These are phyloP conservation scores for Steccherinum ochraceum DNA, from an alignment of 768 basidiomycete species.

Conservation along the genomic window DNA sequence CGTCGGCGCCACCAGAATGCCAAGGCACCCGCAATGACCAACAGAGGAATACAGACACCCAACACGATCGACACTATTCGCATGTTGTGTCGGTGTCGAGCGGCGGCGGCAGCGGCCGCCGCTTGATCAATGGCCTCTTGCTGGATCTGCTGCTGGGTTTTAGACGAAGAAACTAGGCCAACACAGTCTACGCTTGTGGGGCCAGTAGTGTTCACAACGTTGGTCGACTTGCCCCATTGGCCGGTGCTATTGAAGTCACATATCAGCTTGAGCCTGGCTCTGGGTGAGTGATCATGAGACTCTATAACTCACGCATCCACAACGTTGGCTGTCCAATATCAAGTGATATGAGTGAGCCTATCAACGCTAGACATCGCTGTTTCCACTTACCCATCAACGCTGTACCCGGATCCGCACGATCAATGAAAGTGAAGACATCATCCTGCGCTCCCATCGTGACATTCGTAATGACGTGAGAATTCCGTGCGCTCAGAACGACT, in stretches of 20 bases:
- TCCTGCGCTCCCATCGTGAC: slow-evolving; percentile 31
- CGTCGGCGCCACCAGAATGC: slow-evolving; percentile 19
- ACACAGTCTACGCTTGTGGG: slow-evolving; percentile 27
- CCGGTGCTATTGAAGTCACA: slow-evolving; percentile 30
- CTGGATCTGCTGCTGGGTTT: slow-evolving; percentile 18
- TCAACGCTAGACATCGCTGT: no score
- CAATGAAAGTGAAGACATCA: slow-evolving; percentile 36
- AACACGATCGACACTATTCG: slow-evolving; percentile 28
- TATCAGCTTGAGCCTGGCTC: no score
- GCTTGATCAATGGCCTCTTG: slow-evolving; percentile 11
- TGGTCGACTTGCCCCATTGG: slow-evolving; percentile 25
- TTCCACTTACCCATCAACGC: slow-evolving; percentile 35
- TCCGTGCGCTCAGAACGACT: slow-evolving; percentile 31
- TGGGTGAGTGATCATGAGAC: no score
- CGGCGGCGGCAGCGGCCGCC: slow-evolving; percentile 11
- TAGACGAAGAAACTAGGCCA: slow-evolving; percentile 25
- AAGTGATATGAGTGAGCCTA: not conserved
- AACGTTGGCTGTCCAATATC: slow-evolving; percentile 7
- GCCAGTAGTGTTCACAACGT: slow-evolving; percentile 17
- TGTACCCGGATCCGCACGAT: slow-evolving; percentile 31
- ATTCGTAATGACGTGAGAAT: slow-evolving; percentile 35
- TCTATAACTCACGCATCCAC: slow-evolving; percentile 35
- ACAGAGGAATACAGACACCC: slow-evolving; percentile 21
- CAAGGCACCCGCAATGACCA: slow-evolving; percentile 18
- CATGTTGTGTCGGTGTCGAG: slow-evolving; percentile 14